Evolutionary conservation across 257 asterid species (phyloP).

Genomic region (Plantago major): DNA sequence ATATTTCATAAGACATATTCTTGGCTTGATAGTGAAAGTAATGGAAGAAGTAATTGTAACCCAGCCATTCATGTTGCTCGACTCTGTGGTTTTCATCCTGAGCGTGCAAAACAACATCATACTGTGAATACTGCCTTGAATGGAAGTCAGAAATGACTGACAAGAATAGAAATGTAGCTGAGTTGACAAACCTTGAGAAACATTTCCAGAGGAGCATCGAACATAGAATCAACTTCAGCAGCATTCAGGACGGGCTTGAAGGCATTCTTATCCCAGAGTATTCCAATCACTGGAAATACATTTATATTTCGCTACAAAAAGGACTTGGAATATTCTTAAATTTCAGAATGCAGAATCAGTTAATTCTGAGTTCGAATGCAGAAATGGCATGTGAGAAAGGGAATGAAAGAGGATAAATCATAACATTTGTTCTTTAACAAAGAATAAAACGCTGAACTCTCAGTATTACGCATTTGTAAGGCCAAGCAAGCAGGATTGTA

Average conservation of each 20-base stretch:
- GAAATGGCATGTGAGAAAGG: too few species aligned
- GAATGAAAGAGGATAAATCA: too few species aligned
- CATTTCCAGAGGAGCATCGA: conserved; percentile 78
- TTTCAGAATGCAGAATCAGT: conserved; percentile 15
- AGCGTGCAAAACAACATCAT: conserved; percentile 4
- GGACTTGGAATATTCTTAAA: conserved; percentile 8
- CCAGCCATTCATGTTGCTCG: conserved; percentile 63
- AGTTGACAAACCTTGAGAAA: conserved; percentile 57
- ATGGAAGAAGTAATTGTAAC: conserved; percentile 53
- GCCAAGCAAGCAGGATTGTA: too few species aligned
- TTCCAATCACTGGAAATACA: conserved; percentile 73
- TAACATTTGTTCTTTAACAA: too few species aligned
- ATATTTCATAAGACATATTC: conserved; percentile 43
- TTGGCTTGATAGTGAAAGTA: conserved; percentile 55
- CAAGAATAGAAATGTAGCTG: background rate
- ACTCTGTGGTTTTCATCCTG: conserved; percentile 70
- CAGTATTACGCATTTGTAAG: too few species aligned
- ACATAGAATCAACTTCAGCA: conserved; percentile 70
- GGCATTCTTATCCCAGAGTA: conserved; percentile 42
- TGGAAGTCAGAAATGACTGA: background rate
- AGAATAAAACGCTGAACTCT: too few species aligned
- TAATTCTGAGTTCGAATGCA: too few species aligned
- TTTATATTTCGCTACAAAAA: conserved; percentile 42
- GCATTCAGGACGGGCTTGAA: conserved; percentile 50
- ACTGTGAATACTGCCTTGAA: background rate